phyloP scores from a whole-genome alignment of 129 eudicot species.

The Erigeron canadensis region DNA sequence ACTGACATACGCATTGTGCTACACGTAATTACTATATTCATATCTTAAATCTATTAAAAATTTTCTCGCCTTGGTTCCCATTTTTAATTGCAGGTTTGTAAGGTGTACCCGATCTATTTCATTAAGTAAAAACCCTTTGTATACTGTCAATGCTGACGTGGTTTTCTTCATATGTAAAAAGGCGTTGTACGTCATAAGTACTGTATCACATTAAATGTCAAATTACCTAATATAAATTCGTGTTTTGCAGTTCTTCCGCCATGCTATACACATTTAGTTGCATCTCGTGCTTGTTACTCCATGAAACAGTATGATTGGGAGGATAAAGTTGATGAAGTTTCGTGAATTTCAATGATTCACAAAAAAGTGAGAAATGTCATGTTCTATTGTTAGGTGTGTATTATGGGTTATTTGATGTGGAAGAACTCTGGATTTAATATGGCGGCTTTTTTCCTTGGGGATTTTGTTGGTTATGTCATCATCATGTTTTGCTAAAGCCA shows the following conservation, averaged over 20 bases:
- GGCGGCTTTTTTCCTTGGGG: neutral
- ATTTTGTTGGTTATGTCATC: neutral
- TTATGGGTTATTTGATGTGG: neutral
- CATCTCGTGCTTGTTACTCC: conserved; percentile 76
- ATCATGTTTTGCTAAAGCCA: conserved; percentile 10
- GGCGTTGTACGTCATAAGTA: too few relatives aligned
- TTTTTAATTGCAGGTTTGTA: conserved; percentile 46
- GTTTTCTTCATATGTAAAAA: too few relatives aligned
- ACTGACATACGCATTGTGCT: conserved; percentile 64
- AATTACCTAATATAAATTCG: neutral
- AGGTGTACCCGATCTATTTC: conserved; percentile 95
- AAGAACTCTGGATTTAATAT: neutral
- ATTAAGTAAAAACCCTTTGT: too few relatives aligned
- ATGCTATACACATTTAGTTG: conserved; percentile 81
- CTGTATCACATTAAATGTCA: neutral
- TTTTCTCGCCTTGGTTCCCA: neutral
- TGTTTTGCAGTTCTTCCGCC: conserved; percentile 77
- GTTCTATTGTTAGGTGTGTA: conserved; percentile 58
- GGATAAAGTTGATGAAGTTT: conserved; percentile 29
- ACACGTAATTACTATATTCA: conserved; percentile 46
- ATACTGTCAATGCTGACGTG: too few relatives aligned
- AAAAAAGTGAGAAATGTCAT: conserved; percentile 69
- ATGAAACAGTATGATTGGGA: conserved; percentile 46
- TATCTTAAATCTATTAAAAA: neutral
- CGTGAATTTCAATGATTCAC: conserved; percentile 47